Base-by-base conservation (phyloP, 108 stramenopile genomes). In the Aureococcus anophagefferens region DNA sequence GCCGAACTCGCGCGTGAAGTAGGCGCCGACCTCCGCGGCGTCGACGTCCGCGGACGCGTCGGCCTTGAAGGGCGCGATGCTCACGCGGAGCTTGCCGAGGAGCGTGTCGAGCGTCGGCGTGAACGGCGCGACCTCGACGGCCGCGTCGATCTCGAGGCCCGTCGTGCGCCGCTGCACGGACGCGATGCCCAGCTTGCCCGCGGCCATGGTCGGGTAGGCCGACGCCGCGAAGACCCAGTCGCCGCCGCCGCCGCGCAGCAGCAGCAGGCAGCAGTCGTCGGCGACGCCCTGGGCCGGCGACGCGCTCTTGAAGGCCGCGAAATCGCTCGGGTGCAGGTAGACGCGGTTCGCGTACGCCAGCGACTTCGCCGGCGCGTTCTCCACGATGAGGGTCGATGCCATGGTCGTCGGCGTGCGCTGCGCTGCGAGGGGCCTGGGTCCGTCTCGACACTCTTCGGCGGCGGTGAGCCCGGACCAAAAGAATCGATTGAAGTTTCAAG, bases 311-410 rank as follows among this genome's bases (percentile, higher is more conserved):
- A 84, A 79, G 32, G 85, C 78, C 32, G 80, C 65, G n/a, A 89
- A 65, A 40, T 81, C 81, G 35, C 73, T 73, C 63, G 83, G 80
- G 63, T 81, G 78, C 45, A 94, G 85, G 81, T 94, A 94, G 33
- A 92, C 80, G 46, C 76, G 80, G 81, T 94, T 92, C 62, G 90
- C 91, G 68, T 87, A 77, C 21, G 91, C 91, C 65, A 94, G 80
- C 35, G 87, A 87, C 66, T 91, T 94, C 65, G 87, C 83, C 46
- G 93, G 91, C 46, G 91, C 71, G 72, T 88, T 91, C 66, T 85
- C 89, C 28, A 94, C 93, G n/a, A n/a, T n/a, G n/a, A n/a, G n/a
- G n/a, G n/a, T n/a, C n/a, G n/a, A n/a, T n/a, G n/a, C n/a, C n/a
- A n/a, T n/a, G n/a, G n/a, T n/a, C n/a, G n/a, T n/a, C n/a, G n/a